These are phyloP conservation scores for Tricholoma sp. DNA, from an alignment of 768 basidiomycete species.

Conservation along the genomic window DNA sequence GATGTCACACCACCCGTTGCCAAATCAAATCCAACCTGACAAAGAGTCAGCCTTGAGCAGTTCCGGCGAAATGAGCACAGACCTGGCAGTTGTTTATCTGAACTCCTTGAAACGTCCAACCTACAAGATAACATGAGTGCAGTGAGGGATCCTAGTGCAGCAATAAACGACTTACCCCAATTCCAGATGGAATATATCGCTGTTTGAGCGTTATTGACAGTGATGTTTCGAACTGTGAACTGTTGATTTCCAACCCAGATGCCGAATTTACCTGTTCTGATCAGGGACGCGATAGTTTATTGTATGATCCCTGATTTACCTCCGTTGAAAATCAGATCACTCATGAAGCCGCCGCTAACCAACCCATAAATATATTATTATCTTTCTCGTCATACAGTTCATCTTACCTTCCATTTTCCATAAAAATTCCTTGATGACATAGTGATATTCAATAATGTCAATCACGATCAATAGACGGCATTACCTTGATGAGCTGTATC, in stretches of 20 bases:
- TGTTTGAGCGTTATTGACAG: slow-evolving; percentile 31
- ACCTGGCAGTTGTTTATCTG: slow-evolving; percentile 36
- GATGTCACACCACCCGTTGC: slow-evolving; percentile 43
- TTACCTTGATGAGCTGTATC: slow-evolving; percentile 67
- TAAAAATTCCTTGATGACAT: slow-evolving; percentile 37
- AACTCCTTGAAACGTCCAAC: slow-evolving; percentile 42
- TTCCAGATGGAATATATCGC: slow-evolving; percentile 19
- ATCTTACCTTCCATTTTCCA: slow-evolving; percentile 73
- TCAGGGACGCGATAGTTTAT: too few relatives aligned
- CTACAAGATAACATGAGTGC: slow-evolving; percentile 17
- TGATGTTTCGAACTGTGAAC: slow-evolving; percentile 68
- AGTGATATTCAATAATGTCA: not conserved
- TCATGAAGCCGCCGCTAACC: slow-evolving; percentile 44
- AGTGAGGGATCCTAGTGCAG: not conserved
- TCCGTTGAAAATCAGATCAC: slow-evolving; percentile 48
- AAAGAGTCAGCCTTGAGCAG: not conserved
- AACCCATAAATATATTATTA: not conserved
- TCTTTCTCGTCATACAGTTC: not conserved
- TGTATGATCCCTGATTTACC: slow-evolving; percentile 24
- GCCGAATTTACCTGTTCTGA: slow-evolving; percentile 53
- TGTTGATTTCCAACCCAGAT: slow-evolving; percentile 83
- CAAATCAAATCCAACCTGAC: slow-evolving; percentile 55
- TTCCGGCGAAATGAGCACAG: not conserved
- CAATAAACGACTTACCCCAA: slow-evolving; percentile 11
- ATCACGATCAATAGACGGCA: not conserved